Conservation (phyloP, 768 basidiomycete species). For the Lactarius pseudohatsudake region DNA sequence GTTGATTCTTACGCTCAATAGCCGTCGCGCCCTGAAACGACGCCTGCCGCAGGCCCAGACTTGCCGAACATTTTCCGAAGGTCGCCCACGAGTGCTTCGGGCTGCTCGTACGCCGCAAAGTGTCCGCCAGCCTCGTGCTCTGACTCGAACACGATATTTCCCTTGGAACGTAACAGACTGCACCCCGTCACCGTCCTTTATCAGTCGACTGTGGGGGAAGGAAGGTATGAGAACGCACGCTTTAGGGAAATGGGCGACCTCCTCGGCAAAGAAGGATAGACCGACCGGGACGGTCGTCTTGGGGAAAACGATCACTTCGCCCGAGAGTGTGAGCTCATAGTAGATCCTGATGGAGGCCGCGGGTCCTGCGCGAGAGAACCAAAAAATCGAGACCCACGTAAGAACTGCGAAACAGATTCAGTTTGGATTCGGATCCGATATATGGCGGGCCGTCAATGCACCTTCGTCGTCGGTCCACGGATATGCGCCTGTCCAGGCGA, state of each 20-base stretch:
- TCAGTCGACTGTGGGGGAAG: not conserved
- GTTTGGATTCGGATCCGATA: not conserved
- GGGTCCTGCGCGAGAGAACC: slow-evolving; percentile 59
- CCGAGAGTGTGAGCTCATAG: slow-evolving; percentile 42
- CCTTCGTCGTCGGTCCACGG: slow-evolving; percentile 57
- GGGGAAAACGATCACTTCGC: not conserved
- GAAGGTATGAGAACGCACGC: slow-evolving; percentile 36
- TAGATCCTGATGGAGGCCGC: slow-evolving; percentile 59
- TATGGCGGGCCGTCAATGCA: slow-evolving; percentile 18
- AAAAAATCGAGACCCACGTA: slow-evolving; percentile 59
- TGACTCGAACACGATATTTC: slow-evolving; percentile 48
- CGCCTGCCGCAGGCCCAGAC: slow-evolving; percentile 42
- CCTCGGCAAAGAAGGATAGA: slow-evolving; percentile 52
- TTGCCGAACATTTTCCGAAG: slow-evolving; percentile 57
- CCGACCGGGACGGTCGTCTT: slow-evolving; percentile 44
- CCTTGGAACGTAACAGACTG: slow-evolving; percentile 31
- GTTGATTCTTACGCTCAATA: too few relatives aligned
- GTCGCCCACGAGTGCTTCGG: slow-evolving; percentile 48
- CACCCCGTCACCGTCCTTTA: too few relatives aligned
- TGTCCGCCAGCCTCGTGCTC: slow-evolving; percentile 55
- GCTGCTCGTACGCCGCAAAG: slow-evolving; percentile 55
- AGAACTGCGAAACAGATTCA: slow-evolving; percentile 41
- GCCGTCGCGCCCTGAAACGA: too few relatives aligned
- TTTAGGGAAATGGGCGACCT: slow-evolving; percentile 38
- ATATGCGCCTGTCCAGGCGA: slow-evolving; percentile 43